These are phyloP conservation scores for Tetracladium marchalianum DNA, from an alignment of 495 filamentous ascomycete genomes.

Conservation along the genomic window DNA sequence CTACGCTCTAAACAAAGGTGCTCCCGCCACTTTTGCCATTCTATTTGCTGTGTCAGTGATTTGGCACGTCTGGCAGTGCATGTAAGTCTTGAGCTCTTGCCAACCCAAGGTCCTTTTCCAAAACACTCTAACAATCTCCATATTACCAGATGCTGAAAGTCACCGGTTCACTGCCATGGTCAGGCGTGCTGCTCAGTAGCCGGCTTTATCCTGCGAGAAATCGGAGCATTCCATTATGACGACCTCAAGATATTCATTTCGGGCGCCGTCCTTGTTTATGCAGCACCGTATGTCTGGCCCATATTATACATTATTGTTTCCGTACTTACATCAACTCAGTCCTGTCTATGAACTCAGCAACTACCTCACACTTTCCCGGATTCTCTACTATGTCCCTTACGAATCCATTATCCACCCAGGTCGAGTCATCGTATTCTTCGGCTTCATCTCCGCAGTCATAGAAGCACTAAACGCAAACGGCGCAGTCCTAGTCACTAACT, in stretches of 20 bases:
- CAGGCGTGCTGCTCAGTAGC: slow-evolving; percentile 33
- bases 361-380: slow-evolving; percentile 66
- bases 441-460: slow-evolving; percentile 49
- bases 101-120: not conserved
- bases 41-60: slow-evolving; percentile 50
- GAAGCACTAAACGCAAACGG: slow-evolving; percentile 62
- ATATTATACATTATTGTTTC: not conserved
- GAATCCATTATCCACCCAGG: slow-evolving; percentile 70
- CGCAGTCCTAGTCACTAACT: slow-evolving; percentile 41
- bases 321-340: slow-evolving; percentile 24
- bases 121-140: slow-evolving; percentile 4
- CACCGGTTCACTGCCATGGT: slow-evolving; percentile 45
- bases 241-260: slow-evolving; percentile 49
- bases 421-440: slow-evolving; percentile 66
- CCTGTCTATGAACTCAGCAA: slow-evolving; percentile 67
- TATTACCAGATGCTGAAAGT: slow-evolving; percentile 36
- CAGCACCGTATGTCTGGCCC: slow-evolving; percentile 46
- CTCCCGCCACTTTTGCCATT: slow-evolving; percentile 56
- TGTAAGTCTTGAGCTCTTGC: slow-evolving; percentile 32
- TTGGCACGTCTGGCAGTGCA: slow-evolving; percentile 52
- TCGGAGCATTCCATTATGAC: slow-evolving; percentile 48
- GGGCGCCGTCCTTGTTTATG: slow-evolving; percentile 50
- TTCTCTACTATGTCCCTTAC: slow-evolving; percentile 71
- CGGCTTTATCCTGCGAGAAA: slow-evolving; percentile 48
- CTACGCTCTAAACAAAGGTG: slow-evolving; percentile 67